phyloP scores from a whole-genome alignment of 768 basidiomycete species.

The Dacryopinax spathularia region DNA sequence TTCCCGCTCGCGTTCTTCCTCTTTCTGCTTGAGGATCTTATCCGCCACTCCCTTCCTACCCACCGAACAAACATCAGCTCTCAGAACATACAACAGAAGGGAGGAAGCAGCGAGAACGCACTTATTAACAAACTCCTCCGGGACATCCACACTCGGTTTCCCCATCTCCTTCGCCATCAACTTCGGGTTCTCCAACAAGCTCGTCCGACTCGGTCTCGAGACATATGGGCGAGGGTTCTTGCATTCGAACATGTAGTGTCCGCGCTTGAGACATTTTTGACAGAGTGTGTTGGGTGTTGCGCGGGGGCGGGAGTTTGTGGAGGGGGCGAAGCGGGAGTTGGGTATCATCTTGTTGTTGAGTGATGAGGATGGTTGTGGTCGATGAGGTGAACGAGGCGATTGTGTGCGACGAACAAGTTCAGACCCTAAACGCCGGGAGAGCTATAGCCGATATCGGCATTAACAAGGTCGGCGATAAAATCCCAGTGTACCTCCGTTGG shows the following conservation, averaged over 20 bases:
- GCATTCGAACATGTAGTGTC: slow-evolving; percentile 88
- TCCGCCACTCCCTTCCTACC: slow-evolving; percentile 65
- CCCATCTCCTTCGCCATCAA: slow-evolving; percentile 53
- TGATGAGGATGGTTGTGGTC: neutral
- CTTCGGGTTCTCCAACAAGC: slow-evolving; percentile 68
- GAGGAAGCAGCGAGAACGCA: slow-evolving; percentile 24
- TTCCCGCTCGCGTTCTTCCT: slow-evolving; percentile 50
- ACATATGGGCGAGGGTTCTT: slow-evolving; percentile 67
- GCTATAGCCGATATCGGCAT: no score
- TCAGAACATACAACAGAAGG: neutral
- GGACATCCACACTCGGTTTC: slow-evolving; percentile 67
- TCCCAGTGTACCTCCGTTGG: no score
- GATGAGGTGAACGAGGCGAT: neutral
- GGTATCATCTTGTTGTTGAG: neutral
- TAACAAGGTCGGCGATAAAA: no score
- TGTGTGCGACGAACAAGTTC: neutral
- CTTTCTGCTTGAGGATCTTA: slow-evolving; percentile 67
- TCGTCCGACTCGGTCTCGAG: slow-evolving; percentile 75
- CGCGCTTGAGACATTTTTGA: slow-evolving; percentile 66
- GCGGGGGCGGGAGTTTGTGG: slow-evolving; percentile 41
- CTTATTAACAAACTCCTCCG: slow-evolving; percentile 82
- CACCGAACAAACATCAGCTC: neutral
- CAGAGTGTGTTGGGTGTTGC: slow-evolving; percentile 56
- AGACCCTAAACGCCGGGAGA: no score
- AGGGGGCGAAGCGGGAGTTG: neutral